Evolutionary conservation across 1,284 basidiomycete genomes (phyloP).

Genomic region (Naganishia sp.): DNA sequence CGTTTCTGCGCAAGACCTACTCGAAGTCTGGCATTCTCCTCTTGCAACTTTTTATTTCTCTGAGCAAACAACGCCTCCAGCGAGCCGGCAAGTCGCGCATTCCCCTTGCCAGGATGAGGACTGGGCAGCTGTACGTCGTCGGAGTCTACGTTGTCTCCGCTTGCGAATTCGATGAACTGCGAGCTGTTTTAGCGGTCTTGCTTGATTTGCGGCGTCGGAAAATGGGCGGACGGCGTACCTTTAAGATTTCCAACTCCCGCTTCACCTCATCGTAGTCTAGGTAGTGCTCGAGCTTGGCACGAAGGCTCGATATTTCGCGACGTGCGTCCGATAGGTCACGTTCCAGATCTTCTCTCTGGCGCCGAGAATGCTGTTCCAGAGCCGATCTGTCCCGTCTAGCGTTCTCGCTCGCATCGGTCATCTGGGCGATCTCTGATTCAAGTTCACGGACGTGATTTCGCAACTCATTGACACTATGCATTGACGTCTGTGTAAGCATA

Average conservation of each 20-base stretch:
- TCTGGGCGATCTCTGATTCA: constrained; percentile 70
- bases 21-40: constrained; percentile 87
- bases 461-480: constrained; percentile 61
- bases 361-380: constrained; percentile 54
- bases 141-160: constrained; percentile 66
- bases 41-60: constrained; percentile 92
- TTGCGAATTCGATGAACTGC: constrained; percentile 90
- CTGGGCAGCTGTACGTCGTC: constrained; percentile 69
- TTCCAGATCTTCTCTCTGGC: constrained; percentile 62
- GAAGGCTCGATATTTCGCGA: constrained; percentile 68
- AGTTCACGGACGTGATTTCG: constrained; percentile 71
- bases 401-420: constrained; percentile 71
- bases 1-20: constrained; percentile 55
- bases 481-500: neutral
- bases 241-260: constrained; percentile 94
- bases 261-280: constrained; percentile 92
- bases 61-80: constrained; percentile 86
- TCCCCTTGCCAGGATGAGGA: constrained; percentile 81
- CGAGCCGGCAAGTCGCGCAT: constrained; percentile 71
- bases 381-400: constrained; percentile 58
- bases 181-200: neutral
- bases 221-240: constrained; percentile 60
- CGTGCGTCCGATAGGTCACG: constrained; percentile 63
- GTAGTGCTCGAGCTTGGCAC: constrained; percentile 68
- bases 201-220: neutral